Conservation (phyloP, 768 basidiomycete genomes). For the Amanita fuliginea region DNA sequence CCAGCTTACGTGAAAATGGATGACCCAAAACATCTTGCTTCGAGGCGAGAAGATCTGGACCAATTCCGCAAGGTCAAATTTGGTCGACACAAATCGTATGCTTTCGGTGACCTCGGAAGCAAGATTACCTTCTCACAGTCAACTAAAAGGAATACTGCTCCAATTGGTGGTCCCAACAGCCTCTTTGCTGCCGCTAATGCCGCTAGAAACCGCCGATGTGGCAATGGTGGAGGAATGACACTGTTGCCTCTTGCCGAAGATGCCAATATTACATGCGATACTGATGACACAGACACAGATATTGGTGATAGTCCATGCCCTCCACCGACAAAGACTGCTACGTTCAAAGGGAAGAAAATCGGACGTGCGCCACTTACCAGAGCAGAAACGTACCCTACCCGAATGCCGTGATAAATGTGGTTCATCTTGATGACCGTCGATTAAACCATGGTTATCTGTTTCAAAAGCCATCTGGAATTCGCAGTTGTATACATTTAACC, state of each 20-base stretch:
- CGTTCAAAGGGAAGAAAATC: conserved; percentile 49
- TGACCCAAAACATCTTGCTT: conserved; percentile 72
- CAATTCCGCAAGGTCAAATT: conserved; percentile 87
- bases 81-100: conserved; percentile 83
- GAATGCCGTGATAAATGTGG: conserved; percentile 32
- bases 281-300: conserved; percentile 69
- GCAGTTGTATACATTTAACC: conserved; percentile 7
- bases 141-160: conserved; percentile 58
- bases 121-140: conserved; percentile 25
- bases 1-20: conserved; percentile 89
- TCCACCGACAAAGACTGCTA: conserved; percentile 49
- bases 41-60: conserved; percentile 79
- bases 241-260: conserved; percentile 62
- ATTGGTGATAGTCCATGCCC: conserved; percentile 86
- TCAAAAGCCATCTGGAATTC: neutral
- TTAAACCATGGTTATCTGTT: neutral
- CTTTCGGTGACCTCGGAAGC: conserved; percentile 68
- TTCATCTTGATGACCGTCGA: neutral
- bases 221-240: conserved; percentile 15
- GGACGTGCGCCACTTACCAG: conserved; percentile 38
- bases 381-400: conserved; percentile 59
- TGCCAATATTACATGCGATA: conserved; percentile 44
- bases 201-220: conserved; percentile 52
- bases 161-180: conserved; percentile 35
- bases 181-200: conserved; percentile 63